Evolutionary conservation across 345 rosid genomes (phyloP), one percentile per base, ranked within the genome.

Genomic region (Salix dunnii): DNA sequence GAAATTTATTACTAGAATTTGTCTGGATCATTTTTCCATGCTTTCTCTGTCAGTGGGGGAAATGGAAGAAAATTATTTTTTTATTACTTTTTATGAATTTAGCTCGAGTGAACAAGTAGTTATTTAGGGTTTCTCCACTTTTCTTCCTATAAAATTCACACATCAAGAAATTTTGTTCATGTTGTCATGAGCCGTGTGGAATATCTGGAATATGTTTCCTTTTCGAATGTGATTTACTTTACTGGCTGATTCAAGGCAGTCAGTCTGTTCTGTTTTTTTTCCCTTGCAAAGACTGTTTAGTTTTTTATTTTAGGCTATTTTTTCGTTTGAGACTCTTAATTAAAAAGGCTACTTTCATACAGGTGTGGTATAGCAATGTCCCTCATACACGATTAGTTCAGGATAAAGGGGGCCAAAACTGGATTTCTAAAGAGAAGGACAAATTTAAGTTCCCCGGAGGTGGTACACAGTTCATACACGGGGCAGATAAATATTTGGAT

Each of bases 391-490:
- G 92, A 28, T 80, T 96, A 67, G 99, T 88, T 77, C 95, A 94
- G 75, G 99, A 96, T 68, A 96, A 96, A 82, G 94, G 99, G 18
- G 98, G 98, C 73, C 99, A 96, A 79, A 96, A 96, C 80, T 96
- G 99, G 98, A 96, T 96, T 48, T 74, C 72, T 64, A 89, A 77
- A 72, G 88, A 71, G 70, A 92, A 96, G 70, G 87, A 92, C 79
- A 96, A 92, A 83, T 94, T 96, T 81, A 91, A 81, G 87, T 94
- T 94, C 84, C 97, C 99, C 42, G 99, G 98, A 40, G 99, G 99
- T 71, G 99, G 98, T 55, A 96, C 99, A 3, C 97, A 93, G 86
- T 96, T 93, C 86, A 96, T 96, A 76, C 99, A 93, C 30, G 99
- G 99, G 48, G 98, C 97, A 68, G 90, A 96, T 83, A 79, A 89